Evolutionary conservation across 2,329 filamentous ascomycete genomes (phyloP).

Genomic region (Stachybotrys elegans): DNA sequence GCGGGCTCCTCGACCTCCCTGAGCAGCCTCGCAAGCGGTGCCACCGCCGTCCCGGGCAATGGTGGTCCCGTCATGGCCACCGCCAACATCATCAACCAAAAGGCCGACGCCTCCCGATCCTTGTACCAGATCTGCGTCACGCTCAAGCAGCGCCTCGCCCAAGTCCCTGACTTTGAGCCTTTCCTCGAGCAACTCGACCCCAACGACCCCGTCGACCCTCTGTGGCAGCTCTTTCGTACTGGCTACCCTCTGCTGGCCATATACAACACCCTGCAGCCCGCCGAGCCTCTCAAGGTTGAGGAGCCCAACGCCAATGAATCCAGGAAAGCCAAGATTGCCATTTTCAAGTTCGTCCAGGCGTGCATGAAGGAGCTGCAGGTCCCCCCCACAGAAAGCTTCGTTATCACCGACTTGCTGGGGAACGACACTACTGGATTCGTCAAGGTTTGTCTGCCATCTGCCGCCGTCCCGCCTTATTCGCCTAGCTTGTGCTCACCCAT

Average conservation of each 20-base stretch:
- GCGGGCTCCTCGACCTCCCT: slow-evolving; percentile 49
- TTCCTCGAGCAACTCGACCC: slow-evolving; percentile 69
- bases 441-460: slow-evolving; percentile 62
- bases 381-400: slow-evolving; percentile 77
- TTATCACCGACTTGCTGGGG: slow-evolving; percentile 85
- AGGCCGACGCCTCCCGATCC: slow-evolving; percentile 84
- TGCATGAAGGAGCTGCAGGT: slow-evolving; percentile 80
- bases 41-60: slow-evolving; percentile 39
- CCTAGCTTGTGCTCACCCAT: background rate
- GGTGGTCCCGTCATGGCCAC: slow-evolving; percentile 67
- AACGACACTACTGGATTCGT: slow-evolving; percentile 97
- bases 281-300: slow-evolving; percentile 62
- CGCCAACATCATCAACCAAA: slow-evolving; percentile 95
- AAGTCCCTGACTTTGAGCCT: slow-evolving; percentile 77
- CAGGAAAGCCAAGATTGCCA: slow-evolving; percentile 79
- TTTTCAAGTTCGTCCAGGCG: slow-evolving; percentile 88
- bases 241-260: slow-evolving; percentile 82
- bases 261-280: slow-evolving; percentile 79
- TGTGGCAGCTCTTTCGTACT: slow-evolving; percentile 82
- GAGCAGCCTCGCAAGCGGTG: slow-evolving; percentile 39
- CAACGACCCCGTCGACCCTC: slow-evolving; percentile 73
- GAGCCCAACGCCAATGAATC: slow-evolving; percentile 56
- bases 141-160: slow-evolving; percentile 73
- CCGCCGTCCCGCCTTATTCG: background rate
- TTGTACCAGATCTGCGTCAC: slow-evolving; percentile 93